Evolutionary conservation across 495 filamentous ascomycete genomes (phyloP), one percentile per base, ranked within the genome.

Genomic region (Penicillium diatomitis): DNA sequence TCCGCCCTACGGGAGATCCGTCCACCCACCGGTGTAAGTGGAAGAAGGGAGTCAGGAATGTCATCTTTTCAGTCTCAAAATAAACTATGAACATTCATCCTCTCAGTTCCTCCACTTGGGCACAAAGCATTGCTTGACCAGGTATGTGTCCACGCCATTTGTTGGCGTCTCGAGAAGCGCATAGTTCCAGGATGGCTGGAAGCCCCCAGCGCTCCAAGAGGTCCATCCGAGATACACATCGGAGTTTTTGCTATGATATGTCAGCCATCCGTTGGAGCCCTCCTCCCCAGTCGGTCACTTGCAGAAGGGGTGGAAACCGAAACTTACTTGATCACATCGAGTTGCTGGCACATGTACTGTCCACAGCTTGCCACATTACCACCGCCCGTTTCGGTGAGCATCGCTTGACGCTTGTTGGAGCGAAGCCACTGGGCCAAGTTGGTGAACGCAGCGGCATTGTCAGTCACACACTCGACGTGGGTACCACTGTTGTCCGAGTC

Each of bases 401-500:
- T 6, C n/a, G 40, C 40, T 30, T 42, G 40, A 5, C 40, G 27
- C 9, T 42, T 42, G 29, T 11, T 27, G 29, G 40, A 42, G 40
- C 40, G 40, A 6, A 42, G 40, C 40, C 40, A 42, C 8, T 9
- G 8, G 29, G 40, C 40, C 10, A 42, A 30, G 29, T 5, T 42
- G 40, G 29, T 42, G 40, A 42, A 42, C 7, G 27, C 40, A n/a
- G 10, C 20, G 44, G 31, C 44, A 11, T 38, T 38, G 36, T 46
- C 38, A 28, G 44, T 46, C 4, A 29, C n/a, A 35, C 44, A 46
- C 20, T 35, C 36, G 10, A 35, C 36, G 8, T 31, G 20, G 11
- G 44, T 46, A 9, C 44, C 44, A 27, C 44, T 46, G 9, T 38
- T 38, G 8, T 46, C 44, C n/a, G 28, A 31, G 29, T 46, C 44